Percentiles rank a stretch among this genome's conserved stretches.
These are phyloP conservation scores for Claviceps pazoutovae DNA, from an alignment of 2,329 filamentous ascomycete species.

Conservation along the genomic window DNA sequence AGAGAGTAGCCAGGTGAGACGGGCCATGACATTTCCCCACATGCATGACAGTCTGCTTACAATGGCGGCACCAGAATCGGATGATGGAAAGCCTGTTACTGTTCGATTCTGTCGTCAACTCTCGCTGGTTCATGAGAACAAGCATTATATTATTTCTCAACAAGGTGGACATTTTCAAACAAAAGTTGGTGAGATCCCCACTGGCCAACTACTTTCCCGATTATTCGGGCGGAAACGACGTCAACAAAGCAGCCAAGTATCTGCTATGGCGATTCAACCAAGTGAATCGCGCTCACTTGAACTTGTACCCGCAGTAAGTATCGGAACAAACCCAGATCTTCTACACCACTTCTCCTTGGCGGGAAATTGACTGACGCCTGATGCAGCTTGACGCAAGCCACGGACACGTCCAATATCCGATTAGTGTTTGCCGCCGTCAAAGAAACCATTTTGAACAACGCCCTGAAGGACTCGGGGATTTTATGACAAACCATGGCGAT, in stretches of 20 bases:
- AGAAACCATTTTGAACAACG: conserved; percentile 96
- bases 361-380: neutral
- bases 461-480: conserved; percentile 94
- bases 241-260: conserved; percentile 96
- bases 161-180: conserved; percentile 96
- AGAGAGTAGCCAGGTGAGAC: conserved; percentile 82
- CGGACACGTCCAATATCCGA: conserved; percentile 95
- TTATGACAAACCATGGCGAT: conserved; percentile 39
- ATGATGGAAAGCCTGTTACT: conserved; percentile 98
- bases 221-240: conserved; percentile 93
- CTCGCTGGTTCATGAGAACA: conserved; percentile 96
- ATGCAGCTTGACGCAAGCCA: conserved; percentile 84
- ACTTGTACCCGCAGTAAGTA: conserved; percentile 89
- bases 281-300: conserved; percentile 89
- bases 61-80: conserved; percentile 54
- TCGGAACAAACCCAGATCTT: too few relatives aligned
- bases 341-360: neutral
- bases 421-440: conserved; percentile 97
- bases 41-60: neutral
- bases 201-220: conserved; percentile 94
- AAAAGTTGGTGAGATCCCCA: conserved; percentile 80
- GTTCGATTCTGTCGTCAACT: conserved; percentile 98
- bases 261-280: conserved; percentile 97
- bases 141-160: conserved; percentile 98
- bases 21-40: neutral